Conservation (phyloP, 257 asterid species). For the Solanum chmielewskii region DNA sequence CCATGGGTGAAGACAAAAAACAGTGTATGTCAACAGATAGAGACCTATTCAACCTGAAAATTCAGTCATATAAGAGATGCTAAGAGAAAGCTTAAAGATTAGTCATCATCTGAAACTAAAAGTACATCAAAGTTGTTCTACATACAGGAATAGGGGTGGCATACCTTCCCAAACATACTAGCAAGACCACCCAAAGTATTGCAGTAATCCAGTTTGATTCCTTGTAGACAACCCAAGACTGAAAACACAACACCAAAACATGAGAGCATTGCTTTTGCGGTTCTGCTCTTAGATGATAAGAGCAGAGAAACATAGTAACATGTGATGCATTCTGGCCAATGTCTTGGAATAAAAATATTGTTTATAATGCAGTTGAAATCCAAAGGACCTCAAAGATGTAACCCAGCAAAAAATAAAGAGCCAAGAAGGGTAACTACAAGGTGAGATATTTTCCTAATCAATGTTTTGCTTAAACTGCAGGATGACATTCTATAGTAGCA, state of each 20-base stretch:
- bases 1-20: background rate
- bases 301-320: background rate
- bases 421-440: background rate
- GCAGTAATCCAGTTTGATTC: conserved; percentile 54
- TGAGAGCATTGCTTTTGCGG: background rate
- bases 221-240: conserved; percentile 75
- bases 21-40: background rate
- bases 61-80: background rate
- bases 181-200: conserved; percentile 44
- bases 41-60: background rate
- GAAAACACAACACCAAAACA: conserved; percentile 5
- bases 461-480: background rate
- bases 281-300: background rate
- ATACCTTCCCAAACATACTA: conserved; percentile 77
- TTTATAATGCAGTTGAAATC: background rate
- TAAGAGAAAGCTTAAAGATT: background rate
- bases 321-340: background rate
- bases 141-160: background rate
- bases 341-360: background rate
- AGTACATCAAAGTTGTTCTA: background rate
- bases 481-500: background rate
- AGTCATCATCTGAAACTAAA: background rate
- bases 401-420: background rate
- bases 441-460: background rate
- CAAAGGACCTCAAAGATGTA: background rate